These are phyloP conservation scores for Chytriomyces confervae DNA, from an alignment of 192 early-diverging fungal species.

Conservation along the genomic window DNA sequence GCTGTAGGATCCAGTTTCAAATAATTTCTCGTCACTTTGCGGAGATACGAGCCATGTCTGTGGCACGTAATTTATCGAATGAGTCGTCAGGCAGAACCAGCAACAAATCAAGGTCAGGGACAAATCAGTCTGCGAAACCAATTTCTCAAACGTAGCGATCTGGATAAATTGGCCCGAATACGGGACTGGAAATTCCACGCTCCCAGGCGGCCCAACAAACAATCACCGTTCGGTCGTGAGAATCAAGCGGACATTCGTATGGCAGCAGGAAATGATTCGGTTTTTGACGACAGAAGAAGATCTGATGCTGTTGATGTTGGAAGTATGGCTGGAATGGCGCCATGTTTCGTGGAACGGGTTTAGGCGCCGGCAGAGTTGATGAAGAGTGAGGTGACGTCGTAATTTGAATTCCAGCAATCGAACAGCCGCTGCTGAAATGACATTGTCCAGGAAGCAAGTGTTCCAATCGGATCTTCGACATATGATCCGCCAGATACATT, in stretches of 20 bases:
- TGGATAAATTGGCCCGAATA: slow-evolving; percentile 35
- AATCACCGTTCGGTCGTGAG: slow-evolving; percentile 87
- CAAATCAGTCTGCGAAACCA: slow-evolving; percentile 86
- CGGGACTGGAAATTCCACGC: slow-evolving; percentile 48
- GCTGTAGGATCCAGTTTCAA: too few species aligned
- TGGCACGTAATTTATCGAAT: too few species aligned
- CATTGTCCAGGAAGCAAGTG: slow-evolving; percentile 40
- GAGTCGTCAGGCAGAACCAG: slow-evolving; percentile 76
- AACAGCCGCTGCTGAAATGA: slow-evolving; percentile 7
- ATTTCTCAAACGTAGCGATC: slow-evolving; percentile 73
- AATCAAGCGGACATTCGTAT: slow-evolving; percentile 67
- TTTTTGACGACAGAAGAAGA: too few species aligned
- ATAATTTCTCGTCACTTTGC: too few species aligned
- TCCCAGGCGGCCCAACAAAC: slow-evolving; percentile 71
- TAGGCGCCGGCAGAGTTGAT: too few species aligned
- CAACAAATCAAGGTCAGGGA: slow-evolving; percentile 79
- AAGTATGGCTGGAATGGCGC: too few species aligned
- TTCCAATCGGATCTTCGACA: slow-evolving; percentile 60
- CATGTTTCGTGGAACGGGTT: too few species aligned
- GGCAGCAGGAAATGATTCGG: slow-evolving; percentile 9
- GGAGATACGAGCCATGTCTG: too few species aligned
- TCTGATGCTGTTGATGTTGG: too few species aligned
- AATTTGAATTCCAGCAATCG: slow-evolving; percentile 1
- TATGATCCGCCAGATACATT: slow-evolving; percentile 80
- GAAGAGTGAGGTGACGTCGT: too few species aligned